Conservation (phyloP, 305 asterid species). For the Solanum hybrid region DNA sequence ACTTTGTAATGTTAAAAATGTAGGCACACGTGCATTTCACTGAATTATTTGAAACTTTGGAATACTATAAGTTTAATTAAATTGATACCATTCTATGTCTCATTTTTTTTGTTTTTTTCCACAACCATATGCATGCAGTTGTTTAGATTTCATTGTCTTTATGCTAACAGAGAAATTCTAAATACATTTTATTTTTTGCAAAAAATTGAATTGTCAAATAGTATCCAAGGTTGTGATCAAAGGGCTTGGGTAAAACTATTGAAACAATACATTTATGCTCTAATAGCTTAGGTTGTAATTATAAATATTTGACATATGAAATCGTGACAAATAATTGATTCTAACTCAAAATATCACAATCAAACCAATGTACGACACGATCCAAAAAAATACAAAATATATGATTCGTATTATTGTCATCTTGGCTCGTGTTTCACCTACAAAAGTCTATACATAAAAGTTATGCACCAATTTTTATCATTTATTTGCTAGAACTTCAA, state of each 20-base stretch:
- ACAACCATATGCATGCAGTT: background rate
- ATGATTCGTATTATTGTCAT: no score
- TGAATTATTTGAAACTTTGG: constrained; percentile 11
- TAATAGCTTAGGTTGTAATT: no score
- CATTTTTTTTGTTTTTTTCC: background rate
- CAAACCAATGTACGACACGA: no score
- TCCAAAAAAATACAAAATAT: no score
- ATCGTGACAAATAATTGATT: background rate
- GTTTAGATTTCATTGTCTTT: background rate
- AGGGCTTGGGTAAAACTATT: background rate
- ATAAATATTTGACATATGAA: background rate
- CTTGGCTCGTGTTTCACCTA: background rate
- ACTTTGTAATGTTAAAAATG: background rate
- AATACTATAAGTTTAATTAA: constrained; percentile 7
- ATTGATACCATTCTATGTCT: constrained; percentile 8
- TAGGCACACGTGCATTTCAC: constrained; percentile 26
- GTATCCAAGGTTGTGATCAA: background rate
- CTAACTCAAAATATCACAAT: no score
- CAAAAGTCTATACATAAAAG: no score
- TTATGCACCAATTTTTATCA: background rate
- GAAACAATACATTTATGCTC: background rate
- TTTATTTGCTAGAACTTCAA: no score
- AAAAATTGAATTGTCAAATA: background rate
- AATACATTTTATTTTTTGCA: background rate
- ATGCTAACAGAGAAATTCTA: background rate